phyloP scores from a whole-genome alignment of 768 basidiomycete species.

The Termitomyces sp. region DNA sequence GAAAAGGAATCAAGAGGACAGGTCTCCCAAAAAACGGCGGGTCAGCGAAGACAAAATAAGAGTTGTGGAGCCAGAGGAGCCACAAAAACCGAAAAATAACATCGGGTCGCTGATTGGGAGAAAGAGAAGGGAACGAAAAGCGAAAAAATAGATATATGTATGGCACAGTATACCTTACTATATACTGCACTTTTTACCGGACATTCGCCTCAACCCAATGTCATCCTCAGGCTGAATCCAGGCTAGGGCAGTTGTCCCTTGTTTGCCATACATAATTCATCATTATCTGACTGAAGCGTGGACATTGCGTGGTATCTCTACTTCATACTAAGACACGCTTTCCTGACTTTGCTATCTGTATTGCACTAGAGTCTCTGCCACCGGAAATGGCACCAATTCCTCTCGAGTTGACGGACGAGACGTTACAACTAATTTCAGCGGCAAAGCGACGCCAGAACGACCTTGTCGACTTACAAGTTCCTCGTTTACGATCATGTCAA shows the following conservation, averaged over 20 bases:
- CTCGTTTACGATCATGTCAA: slow-evolving; percentile 60
- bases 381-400: slow-evolving; percentile 61
- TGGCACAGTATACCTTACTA: background rate
- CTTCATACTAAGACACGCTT: background rate
- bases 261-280: background rate
- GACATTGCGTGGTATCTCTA: background rate
- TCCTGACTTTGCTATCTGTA: background rate
- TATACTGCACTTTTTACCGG: background rate
- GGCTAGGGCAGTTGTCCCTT: background rate
- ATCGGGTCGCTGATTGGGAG: slow-evolving; percentile 74
- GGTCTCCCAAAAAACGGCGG: slow-evolving; percentile 35
- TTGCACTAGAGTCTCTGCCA: background rate
- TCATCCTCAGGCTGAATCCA: no score
- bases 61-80: slow-evolving; percentile 12
- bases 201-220: background rate
- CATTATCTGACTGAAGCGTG: background rate
- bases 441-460: slow-evolving; percentile 56
- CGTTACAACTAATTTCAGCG: slow-evolving; percentile 40
- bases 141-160: slow-evolving; percentile 18
- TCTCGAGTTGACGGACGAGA: slow-evolving; percentile 44
- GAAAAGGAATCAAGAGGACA: slow-evolving; percentile 19
- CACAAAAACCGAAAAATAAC: slow-evolving; percentile 27
- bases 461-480: slow-evolving; percentile 65
- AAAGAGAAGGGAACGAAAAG: slow-evolving; percentile 68
- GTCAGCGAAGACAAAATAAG: slow-evolving; percentile 17